Percentiles rank a stretch among this genome's conserved stretches.
Evolutionary conservation across 495 filamentous ascomycete species (phyloP).

Genomic region (Copromyces sp.): DNA sequence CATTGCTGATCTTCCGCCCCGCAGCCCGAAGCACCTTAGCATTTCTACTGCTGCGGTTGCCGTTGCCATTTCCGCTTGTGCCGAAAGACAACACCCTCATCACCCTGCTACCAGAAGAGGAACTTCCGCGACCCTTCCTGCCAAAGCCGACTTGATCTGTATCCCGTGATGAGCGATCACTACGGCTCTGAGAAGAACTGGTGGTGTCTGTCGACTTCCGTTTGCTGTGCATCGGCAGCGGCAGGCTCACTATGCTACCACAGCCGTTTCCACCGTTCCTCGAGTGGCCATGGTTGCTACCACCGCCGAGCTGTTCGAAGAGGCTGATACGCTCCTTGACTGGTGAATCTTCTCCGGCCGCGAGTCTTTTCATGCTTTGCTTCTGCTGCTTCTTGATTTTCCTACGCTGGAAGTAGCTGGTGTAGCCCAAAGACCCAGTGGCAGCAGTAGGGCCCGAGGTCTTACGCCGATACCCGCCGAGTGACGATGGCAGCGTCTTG

Average conservation of each 20-base stretch:
- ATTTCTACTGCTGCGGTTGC: neutral
- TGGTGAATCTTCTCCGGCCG: conserved; percentile 15
- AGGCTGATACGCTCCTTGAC: conserved; percentile 24
- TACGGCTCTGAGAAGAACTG: neutral
- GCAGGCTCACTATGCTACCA: neutral
- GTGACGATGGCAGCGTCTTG: neutral
- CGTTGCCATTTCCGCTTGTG: neutral
- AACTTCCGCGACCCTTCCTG: neutral
- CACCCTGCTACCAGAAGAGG: conserved; percentile 5
- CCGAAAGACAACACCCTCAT: conserved; percentile 8
- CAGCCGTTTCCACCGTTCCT: neutral
- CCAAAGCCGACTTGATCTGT: neutral
- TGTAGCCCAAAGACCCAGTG: neutral
- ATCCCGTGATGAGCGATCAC: neutral
- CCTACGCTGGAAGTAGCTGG: neutral
- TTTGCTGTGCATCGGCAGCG: neutral
- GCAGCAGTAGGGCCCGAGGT: neutral
- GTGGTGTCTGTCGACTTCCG: neutral
- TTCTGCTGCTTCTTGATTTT: neutral
- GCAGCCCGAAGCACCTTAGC: neutral
- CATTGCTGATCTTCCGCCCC: neutral
- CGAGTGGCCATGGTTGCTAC: neutral
- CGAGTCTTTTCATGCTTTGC: conserved; percentile 4
- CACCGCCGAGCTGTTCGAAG: conserved; percentile 19
- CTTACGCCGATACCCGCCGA: neutral